These are phyloP conservation scores for Rugonectria rugulosa DNA, from an alignment of 2,329 filamentous ascomycete species.

Conservation along the genomic window DNA sequence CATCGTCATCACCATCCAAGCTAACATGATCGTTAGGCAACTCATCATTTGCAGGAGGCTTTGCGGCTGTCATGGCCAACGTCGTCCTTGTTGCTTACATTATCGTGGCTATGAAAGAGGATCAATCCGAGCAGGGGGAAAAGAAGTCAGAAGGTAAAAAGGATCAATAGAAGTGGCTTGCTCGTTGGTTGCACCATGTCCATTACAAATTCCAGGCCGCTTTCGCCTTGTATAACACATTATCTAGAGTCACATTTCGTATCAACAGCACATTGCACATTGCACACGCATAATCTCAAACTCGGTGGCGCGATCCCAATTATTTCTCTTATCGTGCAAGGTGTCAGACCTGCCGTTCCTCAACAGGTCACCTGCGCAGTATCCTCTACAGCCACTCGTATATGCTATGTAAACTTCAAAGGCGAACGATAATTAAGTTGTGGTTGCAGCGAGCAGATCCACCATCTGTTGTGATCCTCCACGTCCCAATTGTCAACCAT, in stretches of 20 bases:
- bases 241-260: not conserved
- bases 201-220: not conserved
- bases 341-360: constrained; percentile 16
- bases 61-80: constrained; percentile 90
- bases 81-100: constrained; percentile 91
- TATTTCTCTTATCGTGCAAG: constrained; percentile 27
- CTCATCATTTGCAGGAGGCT: constrained; percentile 82
- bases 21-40: constrained; percentile 67
- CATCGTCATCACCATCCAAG: constrained; percentile 4
- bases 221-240: no score
- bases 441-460: constrained; percentile 34
- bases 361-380: constrained; percentile 18
- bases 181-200: not conserved
- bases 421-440: constrained; percentile 37
- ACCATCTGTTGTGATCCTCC: constrained; percentile 26
- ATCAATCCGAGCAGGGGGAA: constrained; percentile 61
- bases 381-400: constrained; percentile 37
- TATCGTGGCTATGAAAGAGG: constrained; percentile 89
- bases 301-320: constrained; percentile 24
- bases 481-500: constrained; percentile 20
- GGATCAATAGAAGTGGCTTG: constrained; percentile 44
- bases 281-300: not conserved
- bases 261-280: not conserved
- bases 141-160: constrained; percentile 59
- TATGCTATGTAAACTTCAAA: constrained; percentile 37